Conservation (phyloP, 2,329 filamentous ascomycete species). For the Penicillium sp. region DNA sequence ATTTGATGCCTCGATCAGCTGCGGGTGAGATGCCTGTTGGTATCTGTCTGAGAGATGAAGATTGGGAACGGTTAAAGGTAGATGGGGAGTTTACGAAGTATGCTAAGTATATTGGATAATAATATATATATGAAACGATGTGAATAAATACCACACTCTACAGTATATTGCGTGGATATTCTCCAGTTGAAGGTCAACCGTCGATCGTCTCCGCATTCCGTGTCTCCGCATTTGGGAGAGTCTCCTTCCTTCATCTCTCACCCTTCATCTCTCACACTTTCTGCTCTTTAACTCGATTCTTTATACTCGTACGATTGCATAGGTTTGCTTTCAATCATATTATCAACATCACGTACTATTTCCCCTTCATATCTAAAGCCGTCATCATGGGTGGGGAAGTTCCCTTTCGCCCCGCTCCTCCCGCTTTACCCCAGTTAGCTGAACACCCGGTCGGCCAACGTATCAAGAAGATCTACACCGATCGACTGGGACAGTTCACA, state of each 20-base stretch:
- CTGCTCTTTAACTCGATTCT: background rate
- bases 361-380: background rate
- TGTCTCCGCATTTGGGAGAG: conserved; percentile 16
- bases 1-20: conserved; percentile 47
- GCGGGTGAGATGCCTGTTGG: conserved; percentile 47
- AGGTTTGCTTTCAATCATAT: background rate
- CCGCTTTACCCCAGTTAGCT: conserved; percentile 51
- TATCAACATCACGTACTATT: background rate
- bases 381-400: conserved; percentile 38
- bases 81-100: conserved; percentile 46
- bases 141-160: background rate
- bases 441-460: conserved; percentile 65
- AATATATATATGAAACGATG: background rate
- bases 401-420: conserved; percentile 25
- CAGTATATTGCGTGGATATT: background rate
- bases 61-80: conserved; percentile 45
- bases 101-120: conserved; percentile 36
- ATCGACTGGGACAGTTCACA: conserved; percentile 79
- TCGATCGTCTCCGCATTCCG: conserved; percentile 19
- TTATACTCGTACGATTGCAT: background rate
- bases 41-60: conserved; percentile 49
- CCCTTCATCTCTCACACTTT: background rate
- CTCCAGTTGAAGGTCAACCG: background rate
- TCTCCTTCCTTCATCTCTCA: conserved; percentile 1
- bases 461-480: conserved; percentile 80